A percentile compares a stretch with the other conserved stretches of the same genome.
Conservation (phyloP, 768 basidiomycete genomes). For the Boletus speciosus region DNA sequence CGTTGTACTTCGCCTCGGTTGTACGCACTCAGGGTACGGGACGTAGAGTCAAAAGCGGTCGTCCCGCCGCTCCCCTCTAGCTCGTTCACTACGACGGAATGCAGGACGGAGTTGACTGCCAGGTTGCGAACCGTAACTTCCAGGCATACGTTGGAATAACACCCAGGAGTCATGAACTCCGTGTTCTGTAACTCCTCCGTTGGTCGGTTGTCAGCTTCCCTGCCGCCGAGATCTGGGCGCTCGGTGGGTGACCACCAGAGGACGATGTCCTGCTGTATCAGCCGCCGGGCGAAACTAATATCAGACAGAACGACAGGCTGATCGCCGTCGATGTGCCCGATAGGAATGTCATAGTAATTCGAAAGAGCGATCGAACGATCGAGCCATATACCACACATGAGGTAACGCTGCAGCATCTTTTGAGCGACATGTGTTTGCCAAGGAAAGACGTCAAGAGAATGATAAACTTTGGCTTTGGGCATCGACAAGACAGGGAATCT, state of each 20-base stretch:
- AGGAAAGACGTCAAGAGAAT: conserved; percentile 75
- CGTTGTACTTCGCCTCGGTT: conserved; percentile 55
- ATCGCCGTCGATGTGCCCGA: conserved; percentile 91
- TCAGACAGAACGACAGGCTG: conserved; percentile 86
- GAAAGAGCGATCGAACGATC: conserved; percentile 76
- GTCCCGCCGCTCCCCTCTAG: conserved; percentile 93
- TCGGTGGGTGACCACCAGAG: conserved; percentile 96
- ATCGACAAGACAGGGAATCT: conserved; percentile 89
- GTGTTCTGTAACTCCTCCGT: conserved; percentile 78
- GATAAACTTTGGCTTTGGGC: conserved; percentile 73
- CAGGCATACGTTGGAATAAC: conserved; percentile 90
- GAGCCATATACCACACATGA: conserved; percentile 75
- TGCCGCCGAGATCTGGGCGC: conserved; percentile 88
- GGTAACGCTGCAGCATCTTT: conserved; percentile 82
- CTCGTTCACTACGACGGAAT: conserved; percentile 94
- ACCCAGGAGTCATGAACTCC: conserved; percentile 80
- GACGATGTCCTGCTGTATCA: conserved; percentile 84
- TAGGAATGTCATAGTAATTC: conserved; percentile 87
- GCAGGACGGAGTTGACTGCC: conserved; percentile 90
- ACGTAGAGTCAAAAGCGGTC: conserved; percentile 90
- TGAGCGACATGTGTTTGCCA: conserved; percentile 84
- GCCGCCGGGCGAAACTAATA: conserved; percentile 83
- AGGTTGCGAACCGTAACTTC: conserved; percentile 88
- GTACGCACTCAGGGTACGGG: conserved; percentile 89
- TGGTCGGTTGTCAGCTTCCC: conserved; percentile 79